Evolutionary conservation across 1,139 yeast genomes (phyloP), one percentile per base, ranked within the genome.

Genomic region (Hemisphaericaspora xylanilytica): DNA sequence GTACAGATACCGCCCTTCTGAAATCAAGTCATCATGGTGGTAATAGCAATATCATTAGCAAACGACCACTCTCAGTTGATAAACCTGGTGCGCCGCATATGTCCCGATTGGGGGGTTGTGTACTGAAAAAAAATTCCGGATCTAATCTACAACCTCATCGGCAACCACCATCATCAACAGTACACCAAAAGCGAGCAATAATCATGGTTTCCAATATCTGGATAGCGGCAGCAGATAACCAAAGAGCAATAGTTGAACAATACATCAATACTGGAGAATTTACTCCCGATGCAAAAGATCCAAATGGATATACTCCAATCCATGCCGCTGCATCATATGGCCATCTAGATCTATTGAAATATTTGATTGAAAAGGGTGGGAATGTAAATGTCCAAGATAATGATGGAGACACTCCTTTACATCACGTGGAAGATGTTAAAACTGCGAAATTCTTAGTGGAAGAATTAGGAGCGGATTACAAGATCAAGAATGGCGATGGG

Each of bases 321-420:
- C 98, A 92, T 59, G 98, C 98, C 0, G 97, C 97, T 3, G 95
- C 95, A 3, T 85, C 97, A 1, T 92, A 92, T 58, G 94, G 94
- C 5, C 92, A 92, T 55, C 52, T 66, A 7, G 89, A 83, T 8
- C 66, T 94, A 34, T 66, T 94, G 36, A 62, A 66, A 40, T 74
- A 72, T 44, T 70, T 92, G 38, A 65, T 87, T 16, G 59, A 53
- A 10, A 58, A 70, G 18, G 85, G 87, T 2, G 98, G 97, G 4
- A 81, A 92, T 55, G 76, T 88, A 21, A 88, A 92, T 58, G 67
- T 90, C 28, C 80, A 73, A 44, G 99, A 92, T 52, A 67, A 67
- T 24, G 98, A 94, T 51, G 97, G 98, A 1, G 99, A 92, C 53
- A 85, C 97, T 0, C 97, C 98, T 0, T 69, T 92, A 46, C 97